Conservation (phyloP, 371 early-diverging fungal genomes). For the Lichtheimia ornata region DNA sequence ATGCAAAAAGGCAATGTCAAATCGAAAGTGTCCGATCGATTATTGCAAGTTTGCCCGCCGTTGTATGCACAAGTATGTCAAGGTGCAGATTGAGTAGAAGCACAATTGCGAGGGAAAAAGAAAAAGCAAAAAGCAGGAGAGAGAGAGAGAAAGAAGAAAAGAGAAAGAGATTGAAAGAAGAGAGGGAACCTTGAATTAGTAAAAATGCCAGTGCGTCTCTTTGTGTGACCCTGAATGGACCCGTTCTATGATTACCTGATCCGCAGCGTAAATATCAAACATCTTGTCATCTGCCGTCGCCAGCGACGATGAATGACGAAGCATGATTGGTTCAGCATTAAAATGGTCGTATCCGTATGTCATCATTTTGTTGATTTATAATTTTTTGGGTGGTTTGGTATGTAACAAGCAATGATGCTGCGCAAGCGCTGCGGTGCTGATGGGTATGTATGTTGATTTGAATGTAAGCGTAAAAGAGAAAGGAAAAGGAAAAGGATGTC, state of each 20-base stretch:
- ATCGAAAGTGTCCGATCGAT: constrained; percentile 10
- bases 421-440: constrained; percentile 5
- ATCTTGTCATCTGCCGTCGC: constrained; percentile 24
- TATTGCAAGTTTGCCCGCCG: constrained; percentile 14
- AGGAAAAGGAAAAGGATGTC: constrained; percentile 5
- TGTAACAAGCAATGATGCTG: neutral
- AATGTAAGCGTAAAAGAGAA: constrained; percentile 10
- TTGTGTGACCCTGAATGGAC: constrained; percentile 1
- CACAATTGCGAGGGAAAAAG: constrained; percentile 1
- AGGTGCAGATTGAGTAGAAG: neutral
- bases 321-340: constrained; percentile 35
- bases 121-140: constrained; percentile 9
- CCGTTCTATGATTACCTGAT: constrained; percentile 3
- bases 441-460: constrained; percentile 4
- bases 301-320: constrained; percentile 29
- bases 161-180: constrained; percentile 7
- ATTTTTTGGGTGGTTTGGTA: neutral
- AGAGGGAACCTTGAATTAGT: constrained; percentile 1
- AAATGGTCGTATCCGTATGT: constrained; percentile 29
- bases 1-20: neutral
- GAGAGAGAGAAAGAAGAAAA: constrained; percentile 5
- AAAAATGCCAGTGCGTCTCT: constrained; percentile 4
- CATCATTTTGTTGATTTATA: constrained; percentile 23
- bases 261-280: constrained; percentile 8
- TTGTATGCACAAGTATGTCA: constrained; percentile 11